Evolutionary conservation across 768 basidiomycete genomes (phyloP), one percentile per base, ranked within the genome.

Genomic region (Termitomyces sp.): DNA sequence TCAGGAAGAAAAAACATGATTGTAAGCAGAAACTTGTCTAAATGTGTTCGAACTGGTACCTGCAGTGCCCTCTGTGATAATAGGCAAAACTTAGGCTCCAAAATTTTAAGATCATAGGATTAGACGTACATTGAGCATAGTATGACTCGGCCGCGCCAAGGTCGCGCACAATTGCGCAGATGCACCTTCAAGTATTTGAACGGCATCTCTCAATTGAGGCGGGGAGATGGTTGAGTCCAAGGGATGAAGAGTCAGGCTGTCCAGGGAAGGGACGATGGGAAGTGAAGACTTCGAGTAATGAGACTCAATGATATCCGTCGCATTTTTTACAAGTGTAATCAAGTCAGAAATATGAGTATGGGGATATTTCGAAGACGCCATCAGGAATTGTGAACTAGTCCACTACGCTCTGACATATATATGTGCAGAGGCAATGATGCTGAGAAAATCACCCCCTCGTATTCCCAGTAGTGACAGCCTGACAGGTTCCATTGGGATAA

Each of bases 81-180:
- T 29, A 11, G 16, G 27, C 11, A 9, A 29, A 9, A 29, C n/a
- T n/a, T n/a, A n/a, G n/a, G n/a, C n/a, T n/a, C 9, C 9, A 6
- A 3, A 18, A 18, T 4, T 10, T 12, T 25, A 31, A 31, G 16
- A 13, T 7, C 22, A 10, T 16, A 6, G 25, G 47, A 54, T 41
- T 29, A 29, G 29, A 9, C 29, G 9, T 51, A 66, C 67, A 53
- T 67, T 67, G 35, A 67, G 38, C 0, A 68, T 33, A 0, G 59
- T 62, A 46, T 64, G 62, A 36, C 51, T 58, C 7, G 67, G 67
- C 22, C 63, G 60, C 0, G 64, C 64, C 12, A 66, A 57, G 22
- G 59, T 64, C 20, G 66, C 62, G n/a, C 53, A 58, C 6, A 67
- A 53, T 43, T 68, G 67, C 1, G 66, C 64, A 39, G 64, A 67